Evolutionary conservation across 768 basidiomycete genomes (phyloP).

Genomic region (Crucibulum laeve): DNA sequence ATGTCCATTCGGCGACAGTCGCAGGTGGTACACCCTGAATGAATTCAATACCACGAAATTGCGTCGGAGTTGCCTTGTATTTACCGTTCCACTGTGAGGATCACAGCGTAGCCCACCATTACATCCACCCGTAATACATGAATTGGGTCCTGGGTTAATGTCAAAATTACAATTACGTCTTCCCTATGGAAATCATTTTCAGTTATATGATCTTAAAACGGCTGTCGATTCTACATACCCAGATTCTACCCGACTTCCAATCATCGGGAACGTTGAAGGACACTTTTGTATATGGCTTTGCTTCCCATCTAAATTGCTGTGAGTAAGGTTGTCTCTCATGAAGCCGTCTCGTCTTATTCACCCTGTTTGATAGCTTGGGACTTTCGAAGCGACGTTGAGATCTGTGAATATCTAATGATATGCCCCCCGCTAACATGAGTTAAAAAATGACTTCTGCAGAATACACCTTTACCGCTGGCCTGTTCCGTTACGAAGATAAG

Average conservation of each 20-base stretch:
- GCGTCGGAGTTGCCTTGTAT: not conserved
- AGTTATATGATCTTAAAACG: not conserved
- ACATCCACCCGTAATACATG: constrained; percentile 58
- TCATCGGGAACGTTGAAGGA: constrained; percentile 53
- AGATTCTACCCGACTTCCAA: constrained; percentile 61
- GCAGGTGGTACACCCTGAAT: constrained; percentile 56
- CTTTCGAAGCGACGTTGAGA: constrained; percentile 39
- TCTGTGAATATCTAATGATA: constrained; percentile 51
- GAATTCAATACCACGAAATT: not conserved
- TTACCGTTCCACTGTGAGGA: constrained; percentile 39
- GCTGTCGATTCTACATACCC: constrained; percentile 20
- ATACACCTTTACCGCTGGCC: constrained; percentile 32
- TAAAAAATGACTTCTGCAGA: not conserved
- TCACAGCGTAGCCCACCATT: constrained; percentile 59
- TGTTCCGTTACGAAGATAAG: constrained; percentile 6
- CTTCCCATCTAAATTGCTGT: constrained; percentile 33
- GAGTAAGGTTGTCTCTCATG: not conserved
- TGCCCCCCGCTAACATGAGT: constrained; percentile 1
- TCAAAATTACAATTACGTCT: constrained; percentile 57
- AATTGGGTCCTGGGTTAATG: constrained; percentile 38
- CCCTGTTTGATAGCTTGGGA: constrained; percentile 40
- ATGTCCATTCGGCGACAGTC: constrained; percentile 62
- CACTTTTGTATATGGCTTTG: constrained; percentile 28
- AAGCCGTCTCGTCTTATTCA: constrained; percentile 13
- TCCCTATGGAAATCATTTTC: constrained; percentile 35